Conservation (phyloP, 2,329 filamentous ascomycete genomes). For the Tolypocladium guangdongense region DNA sequence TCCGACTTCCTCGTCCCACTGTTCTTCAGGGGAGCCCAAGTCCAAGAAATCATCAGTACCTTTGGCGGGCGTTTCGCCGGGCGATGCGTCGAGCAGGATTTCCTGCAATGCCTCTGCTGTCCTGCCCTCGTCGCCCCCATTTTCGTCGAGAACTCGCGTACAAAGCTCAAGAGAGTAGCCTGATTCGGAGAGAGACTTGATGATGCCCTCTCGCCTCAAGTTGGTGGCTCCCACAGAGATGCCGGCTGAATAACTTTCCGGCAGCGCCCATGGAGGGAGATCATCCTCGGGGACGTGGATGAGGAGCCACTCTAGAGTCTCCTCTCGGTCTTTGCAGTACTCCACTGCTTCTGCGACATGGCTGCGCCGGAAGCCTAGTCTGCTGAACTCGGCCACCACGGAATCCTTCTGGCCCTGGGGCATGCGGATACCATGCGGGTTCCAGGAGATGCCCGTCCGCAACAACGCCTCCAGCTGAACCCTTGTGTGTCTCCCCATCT, state of each 20-base stretch:
- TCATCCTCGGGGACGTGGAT: conserved; percentile 97
- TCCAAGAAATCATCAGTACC: conserved; percentile 32
- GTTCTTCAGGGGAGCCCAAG: conserved; percentile 43
- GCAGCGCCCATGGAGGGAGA: conserved; percentile 82
- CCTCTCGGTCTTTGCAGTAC: conserved; percentile 83
- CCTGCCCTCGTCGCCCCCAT: conserved; percentile 58
- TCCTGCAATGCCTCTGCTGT: conserved; percentile 74
- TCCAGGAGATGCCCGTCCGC: conserved; percentile 74
- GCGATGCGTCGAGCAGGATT: conserved; percentile 17
- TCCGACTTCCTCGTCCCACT: conserved; percentile 77
- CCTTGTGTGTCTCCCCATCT: conserved; percentile 78
- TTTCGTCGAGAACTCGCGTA: conserved; percentile 61
- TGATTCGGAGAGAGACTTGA: conserved; percentile 69
- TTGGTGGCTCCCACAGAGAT: conserved; percentile 78
- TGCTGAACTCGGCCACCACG: conserved; percentile 62
- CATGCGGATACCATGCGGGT: conserved; percentile 64
- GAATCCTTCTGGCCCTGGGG: conserved; percentile 40
- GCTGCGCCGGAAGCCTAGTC: conserved; percentile 77
- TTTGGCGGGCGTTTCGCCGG: conserved; percentile 3
- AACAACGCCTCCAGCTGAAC: conserved; percentile 71
- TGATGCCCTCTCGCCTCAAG: conserved; percentile 66
- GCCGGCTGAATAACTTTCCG: conserved; percentile 83
- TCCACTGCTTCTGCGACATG: conserved; percentile 82
- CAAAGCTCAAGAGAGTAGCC: conserved; percentile 84
- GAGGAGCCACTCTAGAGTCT: conserved; percentile 89